Evolutionary conservation across 768 basidiomycete species (phyloP).

Genomic region (Auriscalpium microsporum): DNA sequence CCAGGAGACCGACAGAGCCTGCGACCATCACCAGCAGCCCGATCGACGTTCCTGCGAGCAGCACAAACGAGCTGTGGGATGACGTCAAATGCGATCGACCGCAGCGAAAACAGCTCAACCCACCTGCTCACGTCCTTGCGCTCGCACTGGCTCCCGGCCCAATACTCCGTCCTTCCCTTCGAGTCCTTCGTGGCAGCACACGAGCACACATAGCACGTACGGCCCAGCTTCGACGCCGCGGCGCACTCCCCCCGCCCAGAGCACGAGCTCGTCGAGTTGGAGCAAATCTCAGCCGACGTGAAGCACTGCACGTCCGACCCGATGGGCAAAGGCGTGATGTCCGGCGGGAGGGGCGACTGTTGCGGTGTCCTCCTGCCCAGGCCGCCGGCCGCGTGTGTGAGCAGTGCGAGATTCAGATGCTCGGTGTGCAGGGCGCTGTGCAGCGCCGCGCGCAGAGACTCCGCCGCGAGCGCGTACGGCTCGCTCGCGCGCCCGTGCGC

Average conservation of each 20-base stretch:
- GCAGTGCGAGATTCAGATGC: conserved; percentile 40
- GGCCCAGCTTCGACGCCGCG: conserved; percentile 49
- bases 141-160: conserved; percentile 74
- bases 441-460: conserved; percentile 41
- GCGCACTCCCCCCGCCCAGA: conserved; percentile 66
- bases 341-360: conserved; percentile 35
- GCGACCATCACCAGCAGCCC: conserved; percentile 54
- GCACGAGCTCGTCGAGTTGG: conserved; percentile 54
- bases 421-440: conserved; percentile 31
- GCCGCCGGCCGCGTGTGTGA: conserved; percentile 34
- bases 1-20: conserved; percentile 63
- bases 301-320: conserved; percentile 59
- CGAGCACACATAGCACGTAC: conserved; percentile 39
- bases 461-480: conserved; percentile 41
- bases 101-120: conserved; percentile 22
- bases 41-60: conserved; percentile 62
- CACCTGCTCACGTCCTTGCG: conserved; percentile 75
- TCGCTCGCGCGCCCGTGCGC: conserved; percentile 43
- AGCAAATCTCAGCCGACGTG: conserved; percentile 43
- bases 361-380: conserved; percentile 26
- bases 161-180: conserved; percentile 49
- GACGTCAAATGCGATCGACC: background rate
- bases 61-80: conserved; percentile 55
- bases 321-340: conserved; percentile 43
- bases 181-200: conserved; percentile 42